Base-by-base conservation (phyloP, 2,329 filamentous ascomycete species). In the Raffaelea albimanens region DNA sequence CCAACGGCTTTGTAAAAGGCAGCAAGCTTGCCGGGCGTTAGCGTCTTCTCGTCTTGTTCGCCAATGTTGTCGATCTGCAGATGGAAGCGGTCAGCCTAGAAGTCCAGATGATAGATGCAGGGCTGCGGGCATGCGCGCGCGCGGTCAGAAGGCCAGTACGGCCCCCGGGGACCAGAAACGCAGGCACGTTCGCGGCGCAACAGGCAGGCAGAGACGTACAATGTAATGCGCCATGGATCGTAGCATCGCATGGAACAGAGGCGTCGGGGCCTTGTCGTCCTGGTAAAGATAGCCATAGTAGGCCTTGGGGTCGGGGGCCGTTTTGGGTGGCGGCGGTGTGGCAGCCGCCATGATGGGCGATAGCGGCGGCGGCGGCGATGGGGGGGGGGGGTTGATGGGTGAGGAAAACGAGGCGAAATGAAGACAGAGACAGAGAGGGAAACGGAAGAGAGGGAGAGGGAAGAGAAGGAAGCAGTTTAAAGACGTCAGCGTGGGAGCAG, bases 1-100 rank as follows among this genome's bases (percentile, higher is more conserved):
- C 85, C 86, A 16, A 87, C 83, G 23, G 74, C 70, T 59, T 79
- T 80, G 66, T 91, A 91, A 61, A 89, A 91, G 36, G 76, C 71
- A n/a, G 85, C 82, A 39, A 91, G 68, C 60, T 89, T 88, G 45
- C 73, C 67, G 0, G 85, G 83, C 5, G 76, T 85, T 34, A 85
- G 63, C 44, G 69, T 63, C 38, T 63, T 64, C 20, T 72, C 67
- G 23, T 69, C 68, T 55, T 67, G 73, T 61, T 83, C 78, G 48
- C 79, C 80, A 50, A 85, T 67, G 44, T 80, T 66, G 42, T 67
- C 62, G 43, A 71, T 70, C 82, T 85, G 51, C n/a, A 29, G 25
- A 13, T 29, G 25, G 5, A 34, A 25, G n/a, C 21, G 16, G 19
- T 18, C 19, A 18, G 36, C 44, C 31, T 13, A 29, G 13, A 13